These are phyloP conservation scores for Boletales sp. DNA, from an alignment of 768 basidiomycete species.

Conservation along the genomic window DNA sequence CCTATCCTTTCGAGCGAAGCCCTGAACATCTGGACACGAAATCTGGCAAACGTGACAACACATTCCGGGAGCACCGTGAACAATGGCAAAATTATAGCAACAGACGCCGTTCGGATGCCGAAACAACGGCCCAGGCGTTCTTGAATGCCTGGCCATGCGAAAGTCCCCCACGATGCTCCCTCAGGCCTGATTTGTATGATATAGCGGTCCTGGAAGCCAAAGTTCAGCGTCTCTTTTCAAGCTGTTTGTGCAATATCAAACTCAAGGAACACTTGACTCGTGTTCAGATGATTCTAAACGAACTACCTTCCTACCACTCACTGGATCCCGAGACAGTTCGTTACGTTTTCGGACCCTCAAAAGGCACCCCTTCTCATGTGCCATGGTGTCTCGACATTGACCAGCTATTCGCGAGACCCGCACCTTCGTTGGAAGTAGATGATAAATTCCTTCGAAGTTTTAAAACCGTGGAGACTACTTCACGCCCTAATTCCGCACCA, in stretches of 20 bases:
- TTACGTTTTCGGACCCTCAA: background rate
- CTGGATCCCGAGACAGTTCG: no score
- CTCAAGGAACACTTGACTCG: background rate
- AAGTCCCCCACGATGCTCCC: background rate
- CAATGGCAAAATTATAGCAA: background rate
- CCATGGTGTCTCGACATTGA: background rate
- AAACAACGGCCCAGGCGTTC: background rate
- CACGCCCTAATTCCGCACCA: background rate
- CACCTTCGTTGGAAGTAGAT: background rate
- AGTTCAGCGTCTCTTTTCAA: background rate
- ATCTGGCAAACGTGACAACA: no score
- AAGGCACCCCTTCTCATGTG: background rate
- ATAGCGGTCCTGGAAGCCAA: background rate
- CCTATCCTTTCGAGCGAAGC: background rate
- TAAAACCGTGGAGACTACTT: background rate
- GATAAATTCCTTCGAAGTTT: background rate
- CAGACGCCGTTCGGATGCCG: background rate
- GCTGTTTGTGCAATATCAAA: background rate
- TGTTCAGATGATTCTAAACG: background rate
- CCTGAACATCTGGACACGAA: background rate
- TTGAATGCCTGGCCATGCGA: background rate
- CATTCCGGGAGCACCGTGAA: background rate
- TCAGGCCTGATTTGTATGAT: background rate
- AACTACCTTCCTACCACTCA: background rate
- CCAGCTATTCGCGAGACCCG: constrained; percentile 2